phyloP scores from a whole-genome alignment of 371 early-diverging fungal species.

The Fennellomyces sp. region DNA sequence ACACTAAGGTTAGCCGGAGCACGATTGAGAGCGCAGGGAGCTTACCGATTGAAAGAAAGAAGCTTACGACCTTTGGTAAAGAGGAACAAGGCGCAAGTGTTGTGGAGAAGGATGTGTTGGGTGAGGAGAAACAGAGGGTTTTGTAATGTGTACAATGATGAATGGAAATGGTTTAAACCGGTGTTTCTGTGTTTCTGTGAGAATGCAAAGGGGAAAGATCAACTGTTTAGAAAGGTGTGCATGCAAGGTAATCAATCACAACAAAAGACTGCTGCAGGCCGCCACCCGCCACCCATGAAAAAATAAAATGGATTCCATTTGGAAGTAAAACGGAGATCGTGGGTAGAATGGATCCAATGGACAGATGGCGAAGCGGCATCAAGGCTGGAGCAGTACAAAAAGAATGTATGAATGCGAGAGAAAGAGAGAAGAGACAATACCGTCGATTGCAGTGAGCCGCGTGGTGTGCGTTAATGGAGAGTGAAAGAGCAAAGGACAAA shows the following conservation, averaged over 20 bases:
- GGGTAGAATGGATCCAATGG: neutral
- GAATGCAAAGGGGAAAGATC: neutral
- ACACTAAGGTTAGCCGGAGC: no score
- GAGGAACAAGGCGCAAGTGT: neutral
- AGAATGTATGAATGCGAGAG: neutral
- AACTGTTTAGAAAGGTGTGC: neutral
- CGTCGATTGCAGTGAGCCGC: neutral
- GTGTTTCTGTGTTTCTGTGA: neutral
- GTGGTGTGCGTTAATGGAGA: neutral
- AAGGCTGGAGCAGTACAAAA: neutral
- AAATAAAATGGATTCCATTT: neutral
- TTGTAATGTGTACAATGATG: neutral
- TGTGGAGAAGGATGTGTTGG: neutral
- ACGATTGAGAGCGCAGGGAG: no score
- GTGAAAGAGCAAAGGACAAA: neutral
- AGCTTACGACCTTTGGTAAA: neutral
- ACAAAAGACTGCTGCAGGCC: neutral
- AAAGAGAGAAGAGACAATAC: conserved; percentile 5
- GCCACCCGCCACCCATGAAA: neutral
- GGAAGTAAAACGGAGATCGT: neutral
- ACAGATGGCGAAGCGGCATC: neutral
- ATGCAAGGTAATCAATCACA: neutral
- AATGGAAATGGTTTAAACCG: neutral
- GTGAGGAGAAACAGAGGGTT: neutral
- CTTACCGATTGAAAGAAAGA: neutral